phyloP scores from a whole-genome alignment of 805 yeast genomes.

The Candida saitoana region DNA sequence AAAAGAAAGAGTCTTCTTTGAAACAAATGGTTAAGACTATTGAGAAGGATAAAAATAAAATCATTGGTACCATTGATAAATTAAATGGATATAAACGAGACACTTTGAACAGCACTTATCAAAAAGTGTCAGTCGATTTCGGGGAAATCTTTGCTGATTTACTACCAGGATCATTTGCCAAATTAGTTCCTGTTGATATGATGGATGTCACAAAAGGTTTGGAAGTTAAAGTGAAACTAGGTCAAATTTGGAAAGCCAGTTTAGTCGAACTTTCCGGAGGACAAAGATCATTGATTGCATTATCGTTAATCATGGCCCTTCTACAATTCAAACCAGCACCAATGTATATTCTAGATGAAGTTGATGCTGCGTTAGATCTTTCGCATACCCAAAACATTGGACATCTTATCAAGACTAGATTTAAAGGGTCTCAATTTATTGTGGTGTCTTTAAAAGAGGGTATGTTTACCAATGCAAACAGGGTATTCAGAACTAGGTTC shows the following conservation, averaged over 20 bases:
- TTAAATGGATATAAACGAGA: constrained; percentile 81
- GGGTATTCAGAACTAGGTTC: constrained; percentile 88
- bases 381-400: constrained; percentile 98
- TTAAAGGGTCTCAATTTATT: constrained; percentile 93
- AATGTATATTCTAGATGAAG: constrained; percentile 95
- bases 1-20: constrained; percentile 75
- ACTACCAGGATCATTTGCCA: constrained; percentile 85
- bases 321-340: constrained; percentile 97
- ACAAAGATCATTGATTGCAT: constrained; percentile 89
- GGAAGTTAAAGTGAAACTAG: constrained; percentile 84
- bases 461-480: constrained; percentile 95
- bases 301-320: constrained; percentile 86
- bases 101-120: constrained; percentile 79
- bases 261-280: constrained; percentile 96
- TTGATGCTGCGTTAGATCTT: constrained; percentile 95
- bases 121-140: constrained; percentile 81
- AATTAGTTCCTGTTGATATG: constrained; percentile 76
- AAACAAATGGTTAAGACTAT: constrained; percentile 80
- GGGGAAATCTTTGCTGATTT: constrained; percentile 87
- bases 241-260: constrained; percentile 93
- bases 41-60: constrained; percentile 83
- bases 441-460: constrained; percentile 97
- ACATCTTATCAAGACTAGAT: constrained; percentile 88
- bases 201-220: constrained; percentile 84
- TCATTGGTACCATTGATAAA: constrained; percentile 79